A percentile compares a stretch with the other conserved stretches of the same genome.
Conservation (phyloP, 1,284 basidiomycete genomes). For the Boletellus deceptivus region DNA sequence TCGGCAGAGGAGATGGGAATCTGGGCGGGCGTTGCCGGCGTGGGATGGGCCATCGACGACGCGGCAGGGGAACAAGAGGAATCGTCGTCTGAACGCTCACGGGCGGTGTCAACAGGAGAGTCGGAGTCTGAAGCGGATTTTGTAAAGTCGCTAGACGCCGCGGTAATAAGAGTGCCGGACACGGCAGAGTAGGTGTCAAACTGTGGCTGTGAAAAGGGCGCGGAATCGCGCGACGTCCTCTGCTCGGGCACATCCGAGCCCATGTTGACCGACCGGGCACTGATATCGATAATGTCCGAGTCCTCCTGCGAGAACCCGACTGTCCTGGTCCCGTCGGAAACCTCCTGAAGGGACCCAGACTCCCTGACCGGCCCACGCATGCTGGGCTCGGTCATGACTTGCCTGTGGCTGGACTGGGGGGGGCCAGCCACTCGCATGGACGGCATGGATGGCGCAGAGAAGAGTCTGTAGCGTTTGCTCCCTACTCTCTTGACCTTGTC, state of each 20-base stretch:
- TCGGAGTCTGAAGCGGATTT: slow-evolving; percentile 19
- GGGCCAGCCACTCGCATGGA: not conserved
- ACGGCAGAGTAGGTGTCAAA: slow-evolving; percentile 18
- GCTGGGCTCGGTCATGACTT: not conserved
- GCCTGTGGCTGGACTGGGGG: not conserved
- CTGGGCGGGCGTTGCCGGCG: too few species aligned
- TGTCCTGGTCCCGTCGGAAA: not conserved
- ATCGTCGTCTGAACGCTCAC: slow-evolving; percentile 15
- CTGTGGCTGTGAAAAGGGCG: slow-evolving; percentile 5
- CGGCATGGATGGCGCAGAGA: slow-evolving; percentile 13
- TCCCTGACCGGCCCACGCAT: not conserved
- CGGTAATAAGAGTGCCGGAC: slow-evolving; percentile 25
- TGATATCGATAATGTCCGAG: slow-evolving; percentile 27
- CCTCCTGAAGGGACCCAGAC: not conserved
- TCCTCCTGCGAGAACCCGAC: not conserved
- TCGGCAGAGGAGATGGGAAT: slow-evolving; percentile 39
- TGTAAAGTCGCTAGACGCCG: not conserved
- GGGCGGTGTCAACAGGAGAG: not conserved
- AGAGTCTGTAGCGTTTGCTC: slow-evolving; percentile 12
- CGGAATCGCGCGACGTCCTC: not conserved
- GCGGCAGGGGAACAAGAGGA: slow-evolving; percentile 1
- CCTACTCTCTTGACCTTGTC: slow-evolving; percentile 12
- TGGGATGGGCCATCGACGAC: not conserved
- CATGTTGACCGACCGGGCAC: slow-evolving; percentile 5
- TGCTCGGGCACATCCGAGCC: not conserved